A percentile compares a stretch with the other conserved stretches of the same genome.
Evolutionary conservation across 495 filamentous ascomycete genomes (phyloP).

Genomic region (Aspergillus homomorphus): DNA sequence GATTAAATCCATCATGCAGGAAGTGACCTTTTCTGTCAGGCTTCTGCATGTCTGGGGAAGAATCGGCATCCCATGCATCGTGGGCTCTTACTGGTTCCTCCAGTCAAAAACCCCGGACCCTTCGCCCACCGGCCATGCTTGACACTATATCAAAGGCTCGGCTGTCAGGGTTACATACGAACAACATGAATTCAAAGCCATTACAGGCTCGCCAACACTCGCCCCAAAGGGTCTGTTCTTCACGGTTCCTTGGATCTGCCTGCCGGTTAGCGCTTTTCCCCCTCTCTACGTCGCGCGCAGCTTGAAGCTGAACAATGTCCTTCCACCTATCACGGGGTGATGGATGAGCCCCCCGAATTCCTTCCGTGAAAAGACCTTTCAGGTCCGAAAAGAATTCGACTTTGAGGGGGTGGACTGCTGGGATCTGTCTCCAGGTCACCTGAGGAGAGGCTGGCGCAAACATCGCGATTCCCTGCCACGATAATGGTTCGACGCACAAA

Average conservation of each 20-base stretch:
- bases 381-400: neutral
- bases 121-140: neutral
- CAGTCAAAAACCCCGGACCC: neutral
- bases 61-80: neutral
- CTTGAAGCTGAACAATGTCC: neutral
- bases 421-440: neutral
- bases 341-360: neutral
- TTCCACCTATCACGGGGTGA: neutral
- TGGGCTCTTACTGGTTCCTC: neutral
- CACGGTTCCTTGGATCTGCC: neutral
- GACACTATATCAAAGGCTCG: neutral
- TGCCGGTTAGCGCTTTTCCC: neutral
- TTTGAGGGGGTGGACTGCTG: neutral
- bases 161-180: neutral
- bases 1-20: slow-evolving; percentile 4
- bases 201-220: neutral
- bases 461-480: neutral
- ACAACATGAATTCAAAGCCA: neutral
- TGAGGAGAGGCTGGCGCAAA: neutral
- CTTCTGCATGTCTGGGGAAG: slow-evolving; percentile 5
- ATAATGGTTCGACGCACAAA: neutral
- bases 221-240: slow-evolving; percentile 1
- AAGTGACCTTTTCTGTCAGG: slow-evolving; percentile 6
- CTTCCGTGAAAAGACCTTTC: neutral
- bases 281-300: neutral